These are phyloP conservation scores for Solanum etuberosum DNA, from an alignment of 257 asterid species.

Conservation along the genomic window DNA sequence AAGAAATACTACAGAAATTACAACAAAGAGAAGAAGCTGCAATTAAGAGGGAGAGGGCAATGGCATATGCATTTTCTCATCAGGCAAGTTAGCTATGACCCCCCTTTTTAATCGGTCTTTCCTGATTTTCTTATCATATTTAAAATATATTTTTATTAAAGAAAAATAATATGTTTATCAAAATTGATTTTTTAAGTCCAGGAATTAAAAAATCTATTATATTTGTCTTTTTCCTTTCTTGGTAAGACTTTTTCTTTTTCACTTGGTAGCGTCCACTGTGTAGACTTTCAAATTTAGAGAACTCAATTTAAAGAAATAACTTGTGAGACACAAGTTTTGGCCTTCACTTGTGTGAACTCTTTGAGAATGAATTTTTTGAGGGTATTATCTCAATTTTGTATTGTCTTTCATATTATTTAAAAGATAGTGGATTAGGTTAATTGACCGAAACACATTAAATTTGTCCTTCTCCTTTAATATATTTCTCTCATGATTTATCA, in stretches of 20 bases:
- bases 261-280: neutral
- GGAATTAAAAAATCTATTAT: neutral
- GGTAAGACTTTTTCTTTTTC: neutral
- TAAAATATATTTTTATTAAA: neutral
- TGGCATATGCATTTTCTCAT: slow-evolving; percentile 77
- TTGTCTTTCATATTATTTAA: neutral
- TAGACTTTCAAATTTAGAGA: neutral
- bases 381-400: neutral
- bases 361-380: neutral
- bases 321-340: neutral
- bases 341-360: neutral
- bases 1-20: slow-evolving; percentile 51
- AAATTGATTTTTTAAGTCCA: neutral
- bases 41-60: slow-evolving; percentile 52
- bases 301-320: neutral
- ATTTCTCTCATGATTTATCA: neutral
- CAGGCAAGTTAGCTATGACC: slow-evolving; percentile 31
- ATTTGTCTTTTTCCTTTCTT: neutral
- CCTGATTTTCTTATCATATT: neutral
- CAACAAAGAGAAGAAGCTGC: slow-evolving; percentile 65
- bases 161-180: neutral
- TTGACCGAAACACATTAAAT: neutral
- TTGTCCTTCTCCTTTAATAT: neutral
- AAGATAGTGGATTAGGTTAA: neutral
- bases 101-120: neutral